phyloP scores from a whole-genome alignment of 345 rosid species.

The Clausena lansium region DNA sequence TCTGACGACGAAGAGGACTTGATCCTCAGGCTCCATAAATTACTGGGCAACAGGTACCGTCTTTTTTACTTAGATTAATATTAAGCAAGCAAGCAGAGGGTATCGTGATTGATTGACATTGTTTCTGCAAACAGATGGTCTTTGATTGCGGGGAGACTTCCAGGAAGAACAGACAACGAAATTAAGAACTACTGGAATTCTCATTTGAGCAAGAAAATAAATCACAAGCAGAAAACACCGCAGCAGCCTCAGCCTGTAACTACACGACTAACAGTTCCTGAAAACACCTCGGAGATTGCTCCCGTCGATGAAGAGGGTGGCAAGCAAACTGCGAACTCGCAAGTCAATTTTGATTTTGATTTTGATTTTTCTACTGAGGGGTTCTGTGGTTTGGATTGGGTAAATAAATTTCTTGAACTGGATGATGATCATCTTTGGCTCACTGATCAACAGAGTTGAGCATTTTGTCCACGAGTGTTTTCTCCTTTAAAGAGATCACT shows the following conservation, averaged over 20 bases:
- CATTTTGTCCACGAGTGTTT: neutral
- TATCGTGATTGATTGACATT: neutral
- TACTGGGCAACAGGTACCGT: constrained; percentile 54
- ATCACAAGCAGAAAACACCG: constrained; percentile 20
- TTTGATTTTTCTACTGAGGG: constrained; percentile 42
- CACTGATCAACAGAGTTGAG: constrained; percentile 13
- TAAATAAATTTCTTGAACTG: constrained; percentile 38
- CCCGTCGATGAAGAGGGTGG: constrained; percentile 1
- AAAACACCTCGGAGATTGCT: neutral
- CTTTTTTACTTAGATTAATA: neutral
- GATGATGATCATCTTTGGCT: constrained; percentile 28
- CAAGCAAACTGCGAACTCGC: neutral
- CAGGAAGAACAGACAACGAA: constrained; percentile 72
- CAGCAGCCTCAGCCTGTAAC: neutral
- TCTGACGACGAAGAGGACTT: constrained; percentile 57
- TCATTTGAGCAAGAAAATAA: constrained; percentile 59
- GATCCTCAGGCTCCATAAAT: constrained; percentile 55
- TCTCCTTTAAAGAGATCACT: neutral
- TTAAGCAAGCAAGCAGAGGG: no score
- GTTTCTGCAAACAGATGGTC: constrained; percentile 44
- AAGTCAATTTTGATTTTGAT: constrained; percentile 31
- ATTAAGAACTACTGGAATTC: constrained; percentile 75
- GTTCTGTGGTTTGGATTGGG: constrained; percentile 43
- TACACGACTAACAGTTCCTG: neutral
- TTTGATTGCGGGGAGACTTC: constrained; percentile 67